These are phyloP conservation scores for Cryptococcus sp. DNA, from an alignment of 1,284 basidiomycete species.

Conservation along the genomic window DNA sequence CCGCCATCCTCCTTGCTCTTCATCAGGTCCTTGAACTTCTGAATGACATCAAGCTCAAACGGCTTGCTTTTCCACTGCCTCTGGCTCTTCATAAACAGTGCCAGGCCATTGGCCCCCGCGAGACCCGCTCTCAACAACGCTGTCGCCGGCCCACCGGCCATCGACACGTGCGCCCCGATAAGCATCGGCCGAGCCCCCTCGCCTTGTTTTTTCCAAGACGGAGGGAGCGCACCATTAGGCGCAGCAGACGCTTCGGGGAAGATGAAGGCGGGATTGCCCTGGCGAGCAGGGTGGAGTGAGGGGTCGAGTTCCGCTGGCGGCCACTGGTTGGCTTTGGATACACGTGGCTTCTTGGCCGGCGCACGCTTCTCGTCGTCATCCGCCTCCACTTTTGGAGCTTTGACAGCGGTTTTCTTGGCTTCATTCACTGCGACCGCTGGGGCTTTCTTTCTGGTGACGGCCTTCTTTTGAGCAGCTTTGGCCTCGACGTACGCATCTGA, in stretches of 20 bases:
- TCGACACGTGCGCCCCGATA: slow-evolving; percentile 76
- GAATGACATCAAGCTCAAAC: slow-evolving; percentile 21
- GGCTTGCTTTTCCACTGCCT: slow-evolving; percentile 69
- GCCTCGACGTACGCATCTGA: no score
- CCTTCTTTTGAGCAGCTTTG: no score
- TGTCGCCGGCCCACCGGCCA: slow-evolving; percentile 74
- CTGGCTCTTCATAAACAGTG: slow-evolving; percentile 79
- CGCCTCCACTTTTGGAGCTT: not conserved
- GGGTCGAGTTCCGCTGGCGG: slow-evolving; percentile 43
- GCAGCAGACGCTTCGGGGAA: slow-evolving; percentile 11
- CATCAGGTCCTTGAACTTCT: slow-evolving; percentile 47
- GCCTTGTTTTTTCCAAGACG: not conserved
- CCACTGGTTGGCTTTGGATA: slow-evolving; percentile 27
- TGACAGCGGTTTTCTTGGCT: not conserved
- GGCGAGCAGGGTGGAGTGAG: slow-evolving; percentile 35
- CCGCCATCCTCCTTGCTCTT: slow-evolving; percentile 46
- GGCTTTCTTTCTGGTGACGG: no score
- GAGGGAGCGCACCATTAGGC: slow-evolving; percentile 22
- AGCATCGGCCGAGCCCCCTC: slow-evolving; percentile 25
- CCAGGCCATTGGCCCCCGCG: slow-evolving; percentile 77
- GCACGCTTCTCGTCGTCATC: not conserved
- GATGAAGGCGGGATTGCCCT: slow-evolving; percentile 34
- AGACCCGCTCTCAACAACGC: slow-evolving; percentile 65
- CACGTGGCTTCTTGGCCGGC: slow-evolving; percentile 24
- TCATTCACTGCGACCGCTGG: not conserved